Percentiles rank a stretch among this genome's conserved stretches.
Conservation (phyloP, 129 eudicot genomes). For the Ambrosia trifida region DNA sequence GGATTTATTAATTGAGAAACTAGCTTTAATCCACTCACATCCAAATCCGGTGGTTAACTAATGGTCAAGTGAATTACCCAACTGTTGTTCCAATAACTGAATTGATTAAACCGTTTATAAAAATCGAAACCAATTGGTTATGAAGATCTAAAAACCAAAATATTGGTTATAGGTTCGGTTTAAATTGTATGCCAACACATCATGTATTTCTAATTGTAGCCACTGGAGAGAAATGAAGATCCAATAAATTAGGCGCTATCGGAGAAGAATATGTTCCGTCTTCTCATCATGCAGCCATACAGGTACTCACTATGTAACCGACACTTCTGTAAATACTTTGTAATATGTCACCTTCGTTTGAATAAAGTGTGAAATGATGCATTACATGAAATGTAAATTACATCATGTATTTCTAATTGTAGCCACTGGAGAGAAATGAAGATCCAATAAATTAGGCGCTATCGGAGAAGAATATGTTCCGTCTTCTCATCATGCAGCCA, state of each 20-base stretch:
- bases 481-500: constrained; percentile 26
- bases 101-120: too few relatives aligned
- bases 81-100: too few relatives aligned
- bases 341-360: constrained; percentile 11
- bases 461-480: constrained; percentile 19
- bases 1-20: too few relatives aligned
- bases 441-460: constrained; percentile 29
- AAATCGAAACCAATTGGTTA: too few relatives aligned
- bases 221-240: constrained; percentile 30
- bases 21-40: too few relatives aligned
- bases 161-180: too few relatives aligned
- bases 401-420: too few relatives aligned
- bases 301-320: constrained; percentile 17
- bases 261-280: constrained; percentile 20
- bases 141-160: too few relatives aligned
- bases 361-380: constrained; percentile 22
- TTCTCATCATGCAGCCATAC: constrained; percentile 17
- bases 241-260: constrained; percentile 28
- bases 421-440: constrained; percentile 29
- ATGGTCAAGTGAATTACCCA: too few relatives aligned
- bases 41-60: too few relatives aligned
- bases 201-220: constrained; percentile 27
- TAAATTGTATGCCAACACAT: constrained; percentile 18
- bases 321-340: constrained; percentile 24
- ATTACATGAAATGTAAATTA: constrained; percentile 28